These are phyloP conservation scores for Aureobasidium sp. DNA, from an alignment of 2,329 filamentous ascomycete species.

Conservation along the genomic window DNA sequence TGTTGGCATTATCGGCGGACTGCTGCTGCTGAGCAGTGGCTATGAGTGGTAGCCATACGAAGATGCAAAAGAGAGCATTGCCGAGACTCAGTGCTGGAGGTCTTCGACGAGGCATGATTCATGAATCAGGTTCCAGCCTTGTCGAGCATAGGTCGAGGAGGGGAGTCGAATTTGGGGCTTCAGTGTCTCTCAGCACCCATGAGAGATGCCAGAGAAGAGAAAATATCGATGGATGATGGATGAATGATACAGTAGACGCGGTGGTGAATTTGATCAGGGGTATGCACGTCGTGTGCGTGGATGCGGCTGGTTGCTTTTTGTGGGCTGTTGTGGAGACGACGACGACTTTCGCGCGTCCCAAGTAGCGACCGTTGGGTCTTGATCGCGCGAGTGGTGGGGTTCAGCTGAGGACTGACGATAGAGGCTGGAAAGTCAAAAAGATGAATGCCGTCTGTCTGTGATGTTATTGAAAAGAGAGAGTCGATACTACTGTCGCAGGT, in stretches of 20 bases:
- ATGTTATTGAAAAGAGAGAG: background rate
- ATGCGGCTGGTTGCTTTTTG: conserved; percentile 14
- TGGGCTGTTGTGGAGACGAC: conserved; percentile 2
- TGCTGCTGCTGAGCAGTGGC: conserved; percentile 35
- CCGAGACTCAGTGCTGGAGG: conserved; percentile 24
- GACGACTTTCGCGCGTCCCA: conserved; percentile 7
- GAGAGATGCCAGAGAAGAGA: background rate
- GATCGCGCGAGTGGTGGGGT: conserved; percentile 4
- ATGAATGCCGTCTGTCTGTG: background rate
- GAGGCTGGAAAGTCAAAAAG: background rate
- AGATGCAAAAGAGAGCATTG: conserved; percentile 25
- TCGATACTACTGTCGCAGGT: background rate
- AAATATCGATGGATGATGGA: background rate
- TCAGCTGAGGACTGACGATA: background rate
- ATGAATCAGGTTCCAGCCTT: conserved; percentile 18
- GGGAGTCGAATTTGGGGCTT: background rate
- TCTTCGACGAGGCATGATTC: conserved; percentile 27
- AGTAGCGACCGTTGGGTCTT: conserved; percentile 7
- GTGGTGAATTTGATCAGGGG: conserved; percentile 12
- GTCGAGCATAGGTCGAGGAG: background rate
- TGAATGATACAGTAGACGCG: background rate
- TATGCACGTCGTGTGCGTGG: background rate
- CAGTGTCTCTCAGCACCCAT: conserved; percentile 4
- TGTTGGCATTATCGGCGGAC: conserved; percentile 16
- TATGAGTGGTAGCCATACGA: conserved; percentile 26